Evolutionary conservation across 495 filamentous ascomycete species (phyloP).

Genomic region (Aspergillus coremiiformis): DNA sequence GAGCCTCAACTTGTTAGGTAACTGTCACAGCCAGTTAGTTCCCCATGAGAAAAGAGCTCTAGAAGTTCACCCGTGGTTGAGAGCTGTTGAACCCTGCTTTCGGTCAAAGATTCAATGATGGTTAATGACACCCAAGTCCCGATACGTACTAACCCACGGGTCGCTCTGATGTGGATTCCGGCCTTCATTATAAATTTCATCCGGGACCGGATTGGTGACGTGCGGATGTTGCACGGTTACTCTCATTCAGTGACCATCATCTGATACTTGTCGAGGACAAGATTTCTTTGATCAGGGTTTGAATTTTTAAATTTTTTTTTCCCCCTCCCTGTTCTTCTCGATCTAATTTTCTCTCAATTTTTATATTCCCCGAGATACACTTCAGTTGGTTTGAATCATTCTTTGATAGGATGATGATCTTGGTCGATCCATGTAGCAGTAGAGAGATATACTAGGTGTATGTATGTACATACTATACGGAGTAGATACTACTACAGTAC

Average conservation of each 20-base stretch:
- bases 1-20: neutral
- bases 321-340: neutral
- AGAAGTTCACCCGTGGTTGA: slow-evolving; percentile 6
- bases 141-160: slow-evolving; percentile 4
- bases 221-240: neutral
- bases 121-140: slow-evolving; percentile 1
- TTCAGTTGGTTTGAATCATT: too few species aligned
- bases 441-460: too few species aligned
- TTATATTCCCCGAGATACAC: neutral
- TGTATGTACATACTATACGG: too few species aligned
- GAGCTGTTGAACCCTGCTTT: slow-evolving; percentile 9
- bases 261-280: neutral
- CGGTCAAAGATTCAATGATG: slow-evolving; percentile 1
- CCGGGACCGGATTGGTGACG: neutral
- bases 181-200: neutral
- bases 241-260: neutral
- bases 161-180: slow-evolving; percentile 3
- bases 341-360: neutral
- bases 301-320: neutral
- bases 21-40: neutral
- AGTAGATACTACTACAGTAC: too few species aligned
- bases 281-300: neutral
- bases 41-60: neutral
- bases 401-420: too few species aligned
- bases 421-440: too few species aligned